Conservation (phyloP, 805 yeast species). For the Teunomyces lycoperdinae region DNA sequence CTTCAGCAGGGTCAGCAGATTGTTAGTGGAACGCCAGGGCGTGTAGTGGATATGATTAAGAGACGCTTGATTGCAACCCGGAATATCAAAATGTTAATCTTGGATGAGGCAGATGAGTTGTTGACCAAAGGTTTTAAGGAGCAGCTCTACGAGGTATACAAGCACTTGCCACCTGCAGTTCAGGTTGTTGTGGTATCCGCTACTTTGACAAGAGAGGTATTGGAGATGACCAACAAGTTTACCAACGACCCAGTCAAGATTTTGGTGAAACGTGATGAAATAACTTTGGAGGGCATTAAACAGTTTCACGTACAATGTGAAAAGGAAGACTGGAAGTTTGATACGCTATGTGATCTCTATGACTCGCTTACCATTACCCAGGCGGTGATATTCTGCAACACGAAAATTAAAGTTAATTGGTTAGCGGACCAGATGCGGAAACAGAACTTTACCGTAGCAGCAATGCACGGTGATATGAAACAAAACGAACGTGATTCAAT, state of each 20-base stretch:
- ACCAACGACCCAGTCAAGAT: constrained; percentile 94
- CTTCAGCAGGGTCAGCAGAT: constrained; percentile 85
- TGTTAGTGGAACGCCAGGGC: constrained; percentile 97
- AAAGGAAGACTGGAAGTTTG: constrained; percentile 91
- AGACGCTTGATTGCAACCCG: constrained; percentile 81
- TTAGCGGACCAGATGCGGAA: constrained; percentile 70
- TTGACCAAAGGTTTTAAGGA: constrained; percentile 90
- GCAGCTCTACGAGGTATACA: constrained; percentile 91
- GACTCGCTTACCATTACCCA: constrained; percentile 95
- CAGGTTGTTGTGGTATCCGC: constrained; percentile 96
- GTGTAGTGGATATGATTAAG: constrained; percentile 94
- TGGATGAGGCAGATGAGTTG: constrained; percentile 99
- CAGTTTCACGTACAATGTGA: constrained; percentile 91
- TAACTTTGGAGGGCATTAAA: constrained; percentile 92
- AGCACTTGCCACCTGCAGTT: constrained; percentile 79
- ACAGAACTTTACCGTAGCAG: constrained; percentile 84
- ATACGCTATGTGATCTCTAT: constrained; percentile 89
- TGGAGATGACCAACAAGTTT: constrained; percentile 87
- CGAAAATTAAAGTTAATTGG: constrained; percentile 91
- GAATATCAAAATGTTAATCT: constrained; percentile 85
- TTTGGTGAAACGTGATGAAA: constrained; percentile 91
- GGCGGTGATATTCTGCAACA: constrained; percentile 97
- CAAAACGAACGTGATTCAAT: constrained; percentile 91
- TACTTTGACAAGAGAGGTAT: constrained; percentile 89
- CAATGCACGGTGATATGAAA: constrained; percentile 95